Evolutionary conservation across 106 monocot species (phyloP), one percentile per base, ranked within the genome.

Genomic region (Dendrobium officinale): DNA sequence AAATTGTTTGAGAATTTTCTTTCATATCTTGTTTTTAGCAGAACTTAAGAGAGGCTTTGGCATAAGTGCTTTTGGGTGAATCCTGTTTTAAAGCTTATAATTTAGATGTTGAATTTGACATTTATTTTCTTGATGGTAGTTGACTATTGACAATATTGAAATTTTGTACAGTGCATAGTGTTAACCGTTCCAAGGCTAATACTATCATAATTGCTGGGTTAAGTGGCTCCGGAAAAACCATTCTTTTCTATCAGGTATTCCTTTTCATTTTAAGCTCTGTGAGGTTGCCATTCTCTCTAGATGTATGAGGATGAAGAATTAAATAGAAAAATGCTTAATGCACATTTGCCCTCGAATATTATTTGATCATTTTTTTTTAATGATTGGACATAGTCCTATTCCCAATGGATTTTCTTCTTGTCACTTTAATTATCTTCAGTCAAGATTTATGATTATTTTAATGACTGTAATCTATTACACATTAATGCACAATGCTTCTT

Each of bases 201-300:
- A 92, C 89, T 40, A 90, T 93, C 49, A 77, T 93, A 55, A 87
- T 96, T 81, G 83, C 92, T 80, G 96, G 96, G 42, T 78, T 96
- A 77, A 92, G 87, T 86, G 93, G 96, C 24, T 86, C 91, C 76
- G 93, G 96, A 45, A 96, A 96, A 85, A 96, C 93, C 75, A 81
- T 86, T 43, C 87, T 96, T 29, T 96, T 93, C 79, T 96, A 93
- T 68, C 93, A 96, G 93, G 93, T 93, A 87, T 80, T 75, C 18
- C 27, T 24, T 27, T 26, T 5, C 17, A 26, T 76, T 49, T 11
- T 24, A 74, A 41, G 19, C 4, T 2, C 0, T 6, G 42, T 0
- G 15, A 33, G 18, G 41, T 33, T 74, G 1, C 40, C 19, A 43
- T 74, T 74, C n/a, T 37, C 18, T 37, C 13, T 17, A 16, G 37